phyloP scores from a whole-genome alignment of 1,139 yeast genomes.

The Tardiomyces blankii region DNA sequence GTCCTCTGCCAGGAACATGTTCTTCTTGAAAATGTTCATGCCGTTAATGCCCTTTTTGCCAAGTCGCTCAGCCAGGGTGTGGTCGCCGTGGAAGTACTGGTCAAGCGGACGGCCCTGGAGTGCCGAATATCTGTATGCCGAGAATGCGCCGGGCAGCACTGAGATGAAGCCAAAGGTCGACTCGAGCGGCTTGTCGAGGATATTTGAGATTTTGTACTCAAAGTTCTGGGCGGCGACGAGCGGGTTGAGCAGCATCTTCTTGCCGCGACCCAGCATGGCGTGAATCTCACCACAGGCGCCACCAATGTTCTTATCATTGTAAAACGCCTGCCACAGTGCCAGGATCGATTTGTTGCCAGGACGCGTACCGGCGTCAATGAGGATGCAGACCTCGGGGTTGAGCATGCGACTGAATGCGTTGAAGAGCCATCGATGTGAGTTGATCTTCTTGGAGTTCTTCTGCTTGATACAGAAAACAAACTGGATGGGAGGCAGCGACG shows the following conservation, averaged over 20 bases:
- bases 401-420: conserved; percentile 83
- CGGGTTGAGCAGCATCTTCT: conserved; percentile 48
- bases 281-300: conserved; percentile 94
- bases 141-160: conserved; percentile 88
- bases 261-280: conserved; percentile 70
- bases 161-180: conserved; percentile 81
- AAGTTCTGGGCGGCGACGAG: conserved; percentile 87
- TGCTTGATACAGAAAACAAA: conserved; percentile 81
- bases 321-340: conserved; percentile 84
- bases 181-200: conserved; percentile 83
- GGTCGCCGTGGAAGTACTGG: conserved; percentile 90
- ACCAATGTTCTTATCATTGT: conserved; percentile 73
- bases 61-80: conserved; percentile 33
- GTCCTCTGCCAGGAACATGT: conserved; percentile 94
- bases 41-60: conserved; percentile 38
- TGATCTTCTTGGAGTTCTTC: conserved; percentile 80
- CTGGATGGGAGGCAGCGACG: conserved; percentile 70
- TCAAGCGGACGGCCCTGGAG: conserved; percentile 72
- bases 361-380: conserved; percentile 91
- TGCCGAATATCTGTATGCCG: conserved; percentile 79
- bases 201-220: conserved; percentile 87
- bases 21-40: conserved; percentile 69
- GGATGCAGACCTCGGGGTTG: conserved; percentile 74
- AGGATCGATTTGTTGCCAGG: conserved; percentile 76
- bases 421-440: conserved; percentile 94